These are phyloP conservation scores for Neoascochyta sp. DNA, from an alignment of 2,329 filamentous ascomycete genomes.

Conservation along the genomic window DNA sequence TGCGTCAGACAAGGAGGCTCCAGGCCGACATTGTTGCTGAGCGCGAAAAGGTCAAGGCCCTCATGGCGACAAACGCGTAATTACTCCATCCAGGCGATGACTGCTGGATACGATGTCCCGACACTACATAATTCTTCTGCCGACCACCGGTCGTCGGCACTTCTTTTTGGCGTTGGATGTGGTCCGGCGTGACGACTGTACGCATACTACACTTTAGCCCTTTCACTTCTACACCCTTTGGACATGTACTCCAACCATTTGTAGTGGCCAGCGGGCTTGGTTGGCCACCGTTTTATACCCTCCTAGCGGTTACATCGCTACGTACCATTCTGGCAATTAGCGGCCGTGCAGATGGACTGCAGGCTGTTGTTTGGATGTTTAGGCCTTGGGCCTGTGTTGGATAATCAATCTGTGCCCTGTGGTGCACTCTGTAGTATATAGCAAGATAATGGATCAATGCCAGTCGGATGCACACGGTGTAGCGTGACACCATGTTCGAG, in stretches of 20 bases:
- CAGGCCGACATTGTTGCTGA: conserved; percentile 65
- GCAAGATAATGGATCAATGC: conserved; percentile 26
- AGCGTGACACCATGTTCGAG: too few species aligned
- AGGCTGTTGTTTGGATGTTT: conserved; percentile 1
- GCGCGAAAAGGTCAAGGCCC: conserved; percentile 55
- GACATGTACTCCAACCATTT: conserved; percentile 9
- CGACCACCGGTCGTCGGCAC: conserved; percentile 6
- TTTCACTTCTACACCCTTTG: conserved; percentile 11
- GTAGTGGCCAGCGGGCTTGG: conserved; percentile 8
- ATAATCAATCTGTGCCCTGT: too few species aligned
- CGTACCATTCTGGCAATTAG: conserved; percentile 5
- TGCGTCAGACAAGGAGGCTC: conserved; percentile 66
- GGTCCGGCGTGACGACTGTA: conserved; percentile 16
- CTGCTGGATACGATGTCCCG: conserved; percentile 14
- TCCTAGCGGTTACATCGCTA: conserved; percentile 8
- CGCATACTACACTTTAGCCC: conserved; percentile 15
- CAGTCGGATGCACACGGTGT: conserved; percentile 2
- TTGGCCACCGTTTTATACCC: conserved; percentile 17
- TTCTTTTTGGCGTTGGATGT: conserved; percentile 11
- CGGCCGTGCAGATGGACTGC: conserved; percentile 3
- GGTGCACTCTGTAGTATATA: conserved; percentile 15
- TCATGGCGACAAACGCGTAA: conserved; percentile 38
- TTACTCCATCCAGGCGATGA: conserved; percentile 7
- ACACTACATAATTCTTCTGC: conserved; percentile 11
- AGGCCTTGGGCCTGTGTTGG: conserved; percentile 12